Percentiles rank a stretch among this genome's conserved stretches.
These are phyloP conservation scores for Leucosporidium scottii DNA, from an alignment of 768 basidiomycete genomes.

Conservation along the genomic window DNA sequence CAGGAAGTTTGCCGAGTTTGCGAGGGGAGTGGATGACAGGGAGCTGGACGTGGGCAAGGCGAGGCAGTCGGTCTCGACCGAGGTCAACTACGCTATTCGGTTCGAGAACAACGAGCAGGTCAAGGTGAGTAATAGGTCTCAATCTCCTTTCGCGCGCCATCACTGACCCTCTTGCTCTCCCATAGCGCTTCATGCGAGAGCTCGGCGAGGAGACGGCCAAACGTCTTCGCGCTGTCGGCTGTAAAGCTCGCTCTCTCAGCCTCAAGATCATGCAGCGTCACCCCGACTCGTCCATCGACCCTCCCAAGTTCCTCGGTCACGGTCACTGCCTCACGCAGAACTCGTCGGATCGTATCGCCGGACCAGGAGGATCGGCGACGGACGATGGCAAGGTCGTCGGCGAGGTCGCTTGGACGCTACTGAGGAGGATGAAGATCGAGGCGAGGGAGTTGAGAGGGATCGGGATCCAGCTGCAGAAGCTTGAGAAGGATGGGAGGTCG, in stretches of 20 bases:
- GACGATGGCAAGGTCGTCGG: constrained; percentile 66
- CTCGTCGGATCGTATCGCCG: constrained; percentile 56
- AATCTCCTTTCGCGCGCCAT: background rate
- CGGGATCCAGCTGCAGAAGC: constrained; percentile 81
- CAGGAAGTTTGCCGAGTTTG: constrained; percentile 72
- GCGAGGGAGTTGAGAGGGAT: constrained; percentile 84
- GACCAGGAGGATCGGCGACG: constrained; percentile 49
- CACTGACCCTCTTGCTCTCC: background rate
- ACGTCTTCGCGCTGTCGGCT: constrained; percentile 60
- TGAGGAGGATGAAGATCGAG: constrained; percentile 67
- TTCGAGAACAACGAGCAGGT: constrained; percentile 78
- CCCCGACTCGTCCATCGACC: constrained; percentile 75
- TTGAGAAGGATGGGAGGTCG: constrained; percentile 49
- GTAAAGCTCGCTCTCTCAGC: constrained; percentile 67
- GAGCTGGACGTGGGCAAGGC: constrained; percentile 74
- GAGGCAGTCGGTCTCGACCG: constrained; percentile 84
- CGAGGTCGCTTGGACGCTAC: constrained; percentile 65
- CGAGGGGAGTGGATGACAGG: constrained; percentile 75
- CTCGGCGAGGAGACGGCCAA: constrained; percentile 71
- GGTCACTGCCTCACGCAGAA: constrained; percentile 75
- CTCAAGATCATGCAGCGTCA: constrained; percentile 85
- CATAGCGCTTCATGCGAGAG: constrained; percentile 56
- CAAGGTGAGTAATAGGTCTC: constrained; percentile 45
- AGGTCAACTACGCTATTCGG: constrained; percentile 94
- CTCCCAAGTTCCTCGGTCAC: constrained; percentile 90